Conservation (phyloP, 805 yeast species). For the Sugiyamaella boreocaroliniensis region DNA sequence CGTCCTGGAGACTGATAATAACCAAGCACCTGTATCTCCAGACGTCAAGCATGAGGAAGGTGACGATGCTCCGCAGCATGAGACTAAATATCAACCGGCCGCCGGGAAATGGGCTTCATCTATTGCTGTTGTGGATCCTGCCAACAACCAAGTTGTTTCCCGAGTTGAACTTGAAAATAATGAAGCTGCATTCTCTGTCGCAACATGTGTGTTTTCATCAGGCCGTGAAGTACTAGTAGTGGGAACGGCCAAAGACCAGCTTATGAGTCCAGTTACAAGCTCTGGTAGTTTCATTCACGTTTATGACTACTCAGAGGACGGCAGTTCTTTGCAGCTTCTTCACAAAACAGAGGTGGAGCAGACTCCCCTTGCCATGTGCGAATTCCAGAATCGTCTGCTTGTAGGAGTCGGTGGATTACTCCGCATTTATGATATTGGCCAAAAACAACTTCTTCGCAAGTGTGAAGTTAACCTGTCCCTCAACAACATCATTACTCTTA, state of each 20-base stretch:
- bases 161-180: slow-evolving; percentile 39
- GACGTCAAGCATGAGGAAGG: not conserved
- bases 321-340: slow-evolving; percentile 22
- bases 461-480: slow-evolving; percentile 38
- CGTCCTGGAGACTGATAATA: slow-evolving; percentile 42
- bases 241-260: slow-evolving; percentile 26
- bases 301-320: slow-evolving; percentile 28
- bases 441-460: slow-evolving; percentile 69
- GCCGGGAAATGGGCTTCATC: slow-evolving; percentile 49
- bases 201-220: slow-evolving; percentile 30
- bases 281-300: slow-evolving; percentile 26
- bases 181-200: slow-evolving; percentile 40
- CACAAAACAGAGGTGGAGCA: slow-evolving; percentile 7
- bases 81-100: slow-evolving; percentile 10
- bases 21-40: slow-evolving; percentile 19
- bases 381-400: slow-evolving; percentile 55
- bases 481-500: slow-evolving; percentile 48
- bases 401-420: slow-evolving; percentile 50
- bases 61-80: not conserved
- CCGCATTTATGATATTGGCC: slow-evolving; percentile 66
- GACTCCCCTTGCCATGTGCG: slow-evolving; percentile 40
- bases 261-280: slow-evolving; percentile 19
- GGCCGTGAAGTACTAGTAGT: slow-evolving; percentile 20
- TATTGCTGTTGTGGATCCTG: slow-evolving; percentile 42
- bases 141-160: slow-evolving; percentile 33